Conservation (phyloP, 805 yeast genomes). For the Hanseniaspora pseudoguilliermondii region DNA sequence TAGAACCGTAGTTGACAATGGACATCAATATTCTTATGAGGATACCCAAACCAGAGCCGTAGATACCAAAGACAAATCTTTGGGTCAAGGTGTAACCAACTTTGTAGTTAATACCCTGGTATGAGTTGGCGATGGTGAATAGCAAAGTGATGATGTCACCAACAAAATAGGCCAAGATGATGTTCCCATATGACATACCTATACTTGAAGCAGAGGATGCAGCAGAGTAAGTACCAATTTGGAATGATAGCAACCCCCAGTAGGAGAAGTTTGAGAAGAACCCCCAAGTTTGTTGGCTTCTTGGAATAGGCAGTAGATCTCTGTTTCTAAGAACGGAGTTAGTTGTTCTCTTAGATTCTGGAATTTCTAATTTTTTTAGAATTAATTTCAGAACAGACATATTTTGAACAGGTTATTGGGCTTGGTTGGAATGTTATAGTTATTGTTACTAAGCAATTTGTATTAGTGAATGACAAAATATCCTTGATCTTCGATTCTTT, state of each 20-base stretch:
- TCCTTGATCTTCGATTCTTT: too few relatives aligned
- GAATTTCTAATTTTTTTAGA: slow-evolving; percentile 23
- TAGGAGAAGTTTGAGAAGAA: slow-evolving; percentile 32
- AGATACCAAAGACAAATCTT: slow-evolving; percentile 36
- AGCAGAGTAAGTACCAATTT: slow-evolving; percentile 35
- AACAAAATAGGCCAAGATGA: slow-evolving; percentile 35
- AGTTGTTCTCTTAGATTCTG: slow-evolving; percentile 24
- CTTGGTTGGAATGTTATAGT: not conserved
- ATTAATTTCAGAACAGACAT: not conserved
- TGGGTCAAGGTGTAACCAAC: slow-evolving; percentile 37
- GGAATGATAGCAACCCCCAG: slow-evolving; percentile 36
- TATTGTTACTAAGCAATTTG: too few relatives aligned
- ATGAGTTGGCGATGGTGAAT: slow-evolving; percentile 35
- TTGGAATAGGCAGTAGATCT: slow-evolving; percentile 25
- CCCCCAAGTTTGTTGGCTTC: slow-evolving; percentile 29
- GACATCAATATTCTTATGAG: slow-evolving; percentile 33
- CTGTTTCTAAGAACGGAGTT: slow-evolving; percentile 26
- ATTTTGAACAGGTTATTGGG: too few relatives aligned
- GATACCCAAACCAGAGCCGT: slow-evolving; percentile 33
- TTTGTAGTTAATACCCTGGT: slow-evolving; percentile 39
- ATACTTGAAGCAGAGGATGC: slow-evolving; percentile 34
- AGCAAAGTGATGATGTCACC: slow-evolving; percentile 36
- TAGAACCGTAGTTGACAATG: slow-evolving; percentile 37
- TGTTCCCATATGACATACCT: slow-evolving; percentile 36
- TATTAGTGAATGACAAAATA: too few relatives aligned